Base-by-base conservation (phyloP, 1,284 basidiomycete genomes). In the Leucoagaricus sp. region DNA sequence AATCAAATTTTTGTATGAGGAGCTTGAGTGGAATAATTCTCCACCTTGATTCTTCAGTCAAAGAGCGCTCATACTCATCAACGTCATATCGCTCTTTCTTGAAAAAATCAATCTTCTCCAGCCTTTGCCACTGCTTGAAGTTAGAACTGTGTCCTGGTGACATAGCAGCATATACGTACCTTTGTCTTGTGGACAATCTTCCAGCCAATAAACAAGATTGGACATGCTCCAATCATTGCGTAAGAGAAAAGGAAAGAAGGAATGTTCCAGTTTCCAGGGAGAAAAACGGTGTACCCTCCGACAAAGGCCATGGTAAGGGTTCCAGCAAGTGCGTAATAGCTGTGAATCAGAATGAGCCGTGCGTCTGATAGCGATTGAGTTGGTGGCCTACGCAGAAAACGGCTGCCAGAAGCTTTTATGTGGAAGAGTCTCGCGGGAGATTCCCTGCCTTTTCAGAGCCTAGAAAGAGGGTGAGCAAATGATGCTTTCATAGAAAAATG, bases 371-470 rank as follows among this genome's bases (percentile, higher is more conserved):
- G 8, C 1, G 9, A n/a, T 23, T 26, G 13, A 12, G 26, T 28
- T n/a, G 26, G 48, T n/a, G 33, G 54, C 74, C 40, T 63, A 77
- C 81, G 72, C 84, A 75, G 69, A 82, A 66, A 72, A 81, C 54
- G 71, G 83, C 56, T 81, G 79, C 76, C 74, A 80, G 60, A 69
- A 71, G 44, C 70, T 71, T 60, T 70, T 74, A 56, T 83, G 69
- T 55, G 80, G 82, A 76, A 92, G 40, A 68, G 78, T 69, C 72
- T 82, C 64, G 65, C 89, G 78, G 47, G 80, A 72, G 57, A 89
- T 78, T 2, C 82, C 83, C 65, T 90, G 88, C n/a, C 66, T 73
- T 69, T 82, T 80, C 59, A 86, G 68, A 23, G 84, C 87, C 73
- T 86, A 49, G 36, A 19, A 36, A 56, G 13, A 7, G 23, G 36